Base-by-base conservation (phyloP, 352 stramenopile genomes). In the Globisporangium nodosum region DNA sequence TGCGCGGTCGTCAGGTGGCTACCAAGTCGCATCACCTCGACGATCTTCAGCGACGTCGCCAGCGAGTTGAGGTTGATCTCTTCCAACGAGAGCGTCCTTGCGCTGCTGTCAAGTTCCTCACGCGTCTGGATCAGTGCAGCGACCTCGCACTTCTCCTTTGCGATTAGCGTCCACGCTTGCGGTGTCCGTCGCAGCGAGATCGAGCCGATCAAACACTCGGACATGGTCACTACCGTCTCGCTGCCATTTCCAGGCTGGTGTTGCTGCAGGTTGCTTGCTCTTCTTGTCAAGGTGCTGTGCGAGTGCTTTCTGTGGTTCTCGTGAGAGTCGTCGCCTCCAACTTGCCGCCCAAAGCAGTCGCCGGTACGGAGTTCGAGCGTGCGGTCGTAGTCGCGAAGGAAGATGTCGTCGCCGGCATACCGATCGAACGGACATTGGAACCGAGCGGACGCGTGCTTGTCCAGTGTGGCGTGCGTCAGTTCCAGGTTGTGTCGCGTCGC, bases 131-230 rank as follows among this genome's bases (percentile, higher is more conserved):
- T 65, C 18, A 70, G 58, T 27, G 61, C 54, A 20, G 68, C 30
- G 5, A 78, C 53, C 20, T 62, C 49, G 20, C 16, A 43, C 13
- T 69, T 64, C 21, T 73, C 70, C 3, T 64, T 58, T 13, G 54
- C 11, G 20, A 46, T 42, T 5, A 63, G 54, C 16, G 51, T 39
- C 54, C 37, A 52, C 16, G 16, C 13, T 20, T 3, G 31, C 16
- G 30, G 20, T 0, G 59, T 18, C 13, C 16, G 47, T 2, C 15
- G n/a, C 15, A 61, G 27, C n/a, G 35, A 54, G 21, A 76, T 9
- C n/a, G 73, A 56, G 11, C 68, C 73, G 39, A 82, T 52, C 15
- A 76, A 54, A 24, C 64, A 78, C 24, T 78, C 63, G 7, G 68
- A 68, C 64, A 81, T 71, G 11, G 73, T 71, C 1, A 81, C 65